A percentile compares a stretch with the other conserved stretches of the same genome.
These are phyloP conservation scores for Diaporthe citriasiana DNA, from an alignment of 2,329 filamentous ascomycete genomes.

Conservation along the genomic window DNA sequence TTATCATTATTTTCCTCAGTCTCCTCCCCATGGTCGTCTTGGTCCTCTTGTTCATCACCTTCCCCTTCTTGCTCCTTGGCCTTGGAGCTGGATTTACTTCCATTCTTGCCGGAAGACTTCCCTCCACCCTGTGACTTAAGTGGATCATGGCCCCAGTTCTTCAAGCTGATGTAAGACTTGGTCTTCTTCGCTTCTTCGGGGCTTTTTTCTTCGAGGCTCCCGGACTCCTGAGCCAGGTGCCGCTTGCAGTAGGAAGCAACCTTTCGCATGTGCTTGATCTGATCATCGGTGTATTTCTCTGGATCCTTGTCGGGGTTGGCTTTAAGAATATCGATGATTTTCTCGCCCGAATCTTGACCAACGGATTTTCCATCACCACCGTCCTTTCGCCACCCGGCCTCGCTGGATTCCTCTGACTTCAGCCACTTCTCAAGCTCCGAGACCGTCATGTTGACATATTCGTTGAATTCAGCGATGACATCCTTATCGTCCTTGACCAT, in stretches of 20 bases:
- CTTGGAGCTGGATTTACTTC: slow-evolving; percentile 36
- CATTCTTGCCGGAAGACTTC: slow-evolving; percentile 27
- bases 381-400: slow-evolving; percentile 72
- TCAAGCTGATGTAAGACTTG: slow-evolving; percentile 68
- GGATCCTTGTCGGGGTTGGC: slow-evolving; percentile 71
- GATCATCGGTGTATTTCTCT: slow-evolving; percentile 68
- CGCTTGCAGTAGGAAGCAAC: slow-evolving; percentile 77
- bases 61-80: slow-evolving; percentile 27
- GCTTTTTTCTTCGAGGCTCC: slow-evolving; percentile 67
- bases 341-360: slow-evolving; percentile 74
- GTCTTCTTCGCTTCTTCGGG: slow-evolving; percentile 60
- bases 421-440: slow-evolving; percentile 74
- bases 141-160: slow-evolving; percentile 73
- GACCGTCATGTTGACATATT: slow-evolving; percentile 75
- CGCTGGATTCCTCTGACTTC: slow-evolving; percentile 68
- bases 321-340: slow-evolving; percentile 74
- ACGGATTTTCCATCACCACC: slow-evolving; percentile 71
- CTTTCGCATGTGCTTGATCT: slow-evolving; percentile 71
- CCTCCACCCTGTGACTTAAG: slow-evolving; percentile 56
- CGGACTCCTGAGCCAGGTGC: slow-evolving; percentile 75
- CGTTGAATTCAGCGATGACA: slow-evolving; percentile 71
- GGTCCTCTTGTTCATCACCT: slow-evolving; percentile 1
- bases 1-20: slow-evolving; percentile 32
- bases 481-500: slow-evolving; percentile 49
- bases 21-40: slow-evolving; percentile 41